Conservation (phyloP, 306 rosid species). For the Morella rubra region DNA sequence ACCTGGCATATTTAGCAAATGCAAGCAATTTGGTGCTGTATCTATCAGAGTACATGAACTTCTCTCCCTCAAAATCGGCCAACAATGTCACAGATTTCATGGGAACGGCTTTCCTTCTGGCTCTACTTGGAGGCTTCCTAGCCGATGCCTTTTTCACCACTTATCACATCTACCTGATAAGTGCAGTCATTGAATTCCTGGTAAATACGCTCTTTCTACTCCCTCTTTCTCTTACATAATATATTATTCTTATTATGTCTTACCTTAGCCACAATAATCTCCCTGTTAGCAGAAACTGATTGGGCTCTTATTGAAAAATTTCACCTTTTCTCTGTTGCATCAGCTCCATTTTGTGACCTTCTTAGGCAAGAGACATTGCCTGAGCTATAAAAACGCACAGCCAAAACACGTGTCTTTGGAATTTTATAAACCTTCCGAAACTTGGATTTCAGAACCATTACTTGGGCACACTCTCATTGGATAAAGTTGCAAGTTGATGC, state of each 20-base stretch:
- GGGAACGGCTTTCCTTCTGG: constrained; percentile 94
- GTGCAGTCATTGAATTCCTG: constrained; percentile 78
- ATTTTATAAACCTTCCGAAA: background rate
- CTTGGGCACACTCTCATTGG: too few species aligned
- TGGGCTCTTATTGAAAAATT: background rate
- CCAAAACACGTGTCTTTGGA: too few species aligned
- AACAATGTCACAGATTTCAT: constrained; percentile 92
- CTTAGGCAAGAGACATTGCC: background rate
- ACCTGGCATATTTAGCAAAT: constrained; percentile 84
- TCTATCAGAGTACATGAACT: constrained; percentile 61
- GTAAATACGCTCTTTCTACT: constrained; percentile 39
- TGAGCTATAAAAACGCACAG: background rate
- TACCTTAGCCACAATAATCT: background rate
- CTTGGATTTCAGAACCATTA: background rate
- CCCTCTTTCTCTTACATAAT: background rate
- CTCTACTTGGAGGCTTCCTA: constrained; percentile 92
- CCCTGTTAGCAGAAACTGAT: background rate
- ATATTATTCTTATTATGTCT: background rate
- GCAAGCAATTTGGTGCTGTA: constrained; percentile 91
- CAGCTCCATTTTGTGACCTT: background rate
- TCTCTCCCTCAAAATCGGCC: constrained; percentile 79
- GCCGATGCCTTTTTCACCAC: constrained; percentile 85
- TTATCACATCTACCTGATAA: constrained; percentile 74
- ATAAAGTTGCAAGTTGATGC: background rate
- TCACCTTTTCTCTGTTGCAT: constrained; percentile 12